These are phyloP conservation scores for Pseudocercospora pini-densiflorae DNA, from an alignment of 2,329 filamentous ascomycete genomes.

Conservation along the genomic window DNA sequence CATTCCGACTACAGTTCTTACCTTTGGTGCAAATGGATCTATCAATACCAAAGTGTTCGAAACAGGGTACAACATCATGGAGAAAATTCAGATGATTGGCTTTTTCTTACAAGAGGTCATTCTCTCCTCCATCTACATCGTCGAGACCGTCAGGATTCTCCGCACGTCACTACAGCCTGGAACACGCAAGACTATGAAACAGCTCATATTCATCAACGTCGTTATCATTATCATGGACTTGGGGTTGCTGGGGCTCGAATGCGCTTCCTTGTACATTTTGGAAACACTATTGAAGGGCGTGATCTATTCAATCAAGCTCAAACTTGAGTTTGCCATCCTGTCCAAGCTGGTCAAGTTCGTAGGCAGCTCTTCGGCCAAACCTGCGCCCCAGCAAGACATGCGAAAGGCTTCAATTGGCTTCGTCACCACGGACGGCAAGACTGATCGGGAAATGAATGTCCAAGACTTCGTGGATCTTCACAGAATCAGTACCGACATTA, in stretches of 20 bases:
- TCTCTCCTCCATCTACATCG: slow-evolving; percentile 39
- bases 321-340: slow-evolving; percentile 41
- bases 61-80: slow-evolving; percentile 48
- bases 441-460: slow-evolving; percentile 19
- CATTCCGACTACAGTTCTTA: slow-evolving; percentile 59
- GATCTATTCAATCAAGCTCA: slow-evolving; percentile 41
- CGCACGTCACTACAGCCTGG: slow-evolving; percentile 25
- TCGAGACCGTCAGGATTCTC: slow-evolving; percentile 35
- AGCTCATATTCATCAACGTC: slow-evolving; percentile 44
- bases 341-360: slow-evolving; percentile 38
- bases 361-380: slow-evolving; percentile 14
- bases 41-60: slow-evolving; percentile 38
- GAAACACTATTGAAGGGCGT: slow-evolving; percentile 46
- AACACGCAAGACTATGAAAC: slow-evolving; percentile 38
- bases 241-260: slow-evolving; percentile 41
- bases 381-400: slow-evolving; percentile 16
- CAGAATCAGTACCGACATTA: slow-evolving; percentile 26
- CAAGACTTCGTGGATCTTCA: slow-evolving; percentile 29
- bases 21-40: slow-evolving; percentile 56
- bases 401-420: slow-evolving; percentile 29
- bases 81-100: slow-evolving; percentile 51
- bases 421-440: slow-evolving; percentile 19
- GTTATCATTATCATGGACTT: slow-evolving; percentile 45
- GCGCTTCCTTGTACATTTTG: slow-evolving; percentile 38
- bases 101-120: slow-evolving; percentile 48